Base-by-base conservation (phyloP, 371 early-diverging fungal genomes). In the Phascolomyces articulosus region DNA sequence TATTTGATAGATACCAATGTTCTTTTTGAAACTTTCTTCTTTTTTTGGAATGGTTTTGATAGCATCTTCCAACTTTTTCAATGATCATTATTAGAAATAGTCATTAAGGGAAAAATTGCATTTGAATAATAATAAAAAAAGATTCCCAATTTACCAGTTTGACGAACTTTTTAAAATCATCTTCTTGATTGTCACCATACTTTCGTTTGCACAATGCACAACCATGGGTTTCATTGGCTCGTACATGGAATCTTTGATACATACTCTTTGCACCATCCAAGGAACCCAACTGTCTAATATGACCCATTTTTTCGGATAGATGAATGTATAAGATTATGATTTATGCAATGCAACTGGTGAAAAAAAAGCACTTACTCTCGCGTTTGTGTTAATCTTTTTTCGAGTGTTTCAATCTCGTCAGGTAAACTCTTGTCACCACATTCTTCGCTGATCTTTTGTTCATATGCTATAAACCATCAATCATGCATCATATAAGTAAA, bases 181-280 rank as follows among this genome's bases (percentile, higher is more conserved):
- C 59, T 9, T 79, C 76, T 40, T 71, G 66, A 8, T 61, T 55
- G 69, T 90, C 91, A 0, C 70, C 55, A 71, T 91, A 93, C 0
- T 68, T 77, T 18, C 91, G 84, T n/a, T 65, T 71, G 73, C 95
- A 95, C 3, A 94, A 70, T 3, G 93, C 90, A 61, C 95, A 95
- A 38, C 80, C 68, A 24, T 87, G 75, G 20, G 71, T 69, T 2
- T 68, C 64, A 21, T 86, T 66, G 38, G 84, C 77, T 41, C 82
- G 72, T 31, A 70, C 66, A 40, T 87, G 68, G 55, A 87, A 93
- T 8, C 86, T 78, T 27, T 59, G 63, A 69, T 92, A 91, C 73
- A 92, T 82, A 3, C 74, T 64, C n/a, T 71, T 61, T 18, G 84
- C 86, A 61, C 86, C 84, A 65, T 75, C 73, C 47, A 72, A 55